These are phyloP conservation scores for Hypomyces perniciosus DNA, from an alignment of 2,329 filamentous ascomycete genomes.

Conservation along the genomic window DNA sequence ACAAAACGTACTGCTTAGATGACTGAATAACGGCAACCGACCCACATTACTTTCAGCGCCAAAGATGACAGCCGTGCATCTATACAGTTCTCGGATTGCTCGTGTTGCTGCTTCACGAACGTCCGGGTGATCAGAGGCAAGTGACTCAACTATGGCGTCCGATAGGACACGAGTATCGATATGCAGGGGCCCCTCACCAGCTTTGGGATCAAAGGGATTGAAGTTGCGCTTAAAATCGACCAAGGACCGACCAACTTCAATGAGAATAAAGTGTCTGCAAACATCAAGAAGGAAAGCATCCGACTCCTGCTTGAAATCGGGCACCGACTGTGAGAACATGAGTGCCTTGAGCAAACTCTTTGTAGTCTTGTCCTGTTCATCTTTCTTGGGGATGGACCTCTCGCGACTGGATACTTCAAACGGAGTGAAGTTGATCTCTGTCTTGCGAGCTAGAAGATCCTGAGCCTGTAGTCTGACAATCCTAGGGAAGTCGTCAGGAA, in stretches of 20 bases:
- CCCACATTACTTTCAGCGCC: conserved; percentile 66
- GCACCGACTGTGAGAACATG: conserved; percentile 77
- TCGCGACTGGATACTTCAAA: conserved; percentile 73
- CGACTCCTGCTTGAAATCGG: conserved; percentile 72
- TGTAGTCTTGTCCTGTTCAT: conserved; percentile 72
- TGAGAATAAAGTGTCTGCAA: conserved; percentile 81
- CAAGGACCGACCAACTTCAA: conserved; percentile 84
- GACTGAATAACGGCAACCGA: conserved; percentile 75
- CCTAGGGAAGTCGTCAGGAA: conserved; percentile 84
- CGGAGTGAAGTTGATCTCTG: conserved; percentile 61
- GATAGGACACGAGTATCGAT: conserved; percentile 83
- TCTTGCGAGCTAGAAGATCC: conserved; percentile 69
- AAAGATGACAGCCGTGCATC: conserved; percentile 71
- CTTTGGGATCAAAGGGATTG: conserved; percentile 75
- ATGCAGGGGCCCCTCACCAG: conserved; percentile 79
- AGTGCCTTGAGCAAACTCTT: conserved; percentile 85
- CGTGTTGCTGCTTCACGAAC: conserved; percentile 79
- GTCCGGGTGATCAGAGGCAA: conserved; percentile 75
- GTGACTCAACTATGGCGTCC: conserved; percentile 82
- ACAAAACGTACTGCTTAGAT: conserved; percentile 77
- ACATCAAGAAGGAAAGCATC: conserved; percentile 70
- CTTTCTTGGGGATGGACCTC: conserved; percentile 80
- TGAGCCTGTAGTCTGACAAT: conserved; percentile 84
- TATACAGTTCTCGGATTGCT: conserved; percentile 71
- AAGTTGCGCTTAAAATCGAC: conserved; percentile 70